These are phyloP conservation scores for Puccinia triticina DNA, from an alignment of 1,284 basidiomycete species.

Conservation along the genomic window DNA sequence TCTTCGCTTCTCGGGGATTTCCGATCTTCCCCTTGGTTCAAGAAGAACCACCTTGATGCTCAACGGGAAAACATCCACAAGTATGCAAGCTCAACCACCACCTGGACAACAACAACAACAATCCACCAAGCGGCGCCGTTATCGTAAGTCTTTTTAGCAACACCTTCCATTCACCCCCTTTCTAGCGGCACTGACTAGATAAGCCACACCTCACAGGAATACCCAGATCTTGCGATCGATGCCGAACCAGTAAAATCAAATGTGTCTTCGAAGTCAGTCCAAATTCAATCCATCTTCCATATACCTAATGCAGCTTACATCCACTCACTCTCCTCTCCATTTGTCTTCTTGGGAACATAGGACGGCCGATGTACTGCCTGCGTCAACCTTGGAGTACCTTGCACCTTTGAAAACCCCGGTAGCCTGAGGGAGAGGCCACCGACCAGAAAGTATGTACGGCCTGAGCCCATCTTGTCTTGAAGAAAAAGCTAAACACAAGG, in stretches of 20 bases:
- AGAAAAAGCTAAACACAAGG: not conserved
- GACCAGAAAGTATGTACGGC: constrained; percentile 39
- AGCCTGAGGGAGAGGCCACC: constrained; percentile 45
- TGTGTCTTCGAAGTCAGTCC: constrained; percentile 45
- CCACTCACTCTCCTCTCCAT: not conserved
- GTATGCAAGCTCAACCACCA: no score
- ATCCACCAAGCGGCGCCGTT: no score
- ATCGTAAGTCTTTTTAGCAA: no score
- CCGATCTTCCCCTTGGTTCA: no score
- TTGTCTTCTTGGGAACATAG: constrained; percentile 1
- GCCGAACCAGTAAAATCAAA: constrained; percentile 48
- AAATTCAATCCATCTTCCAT: not conserved
- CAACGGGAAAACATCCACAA: no score
- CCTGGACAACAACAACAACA: no score
- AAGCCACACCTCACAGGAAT: constrained; percentile 28
- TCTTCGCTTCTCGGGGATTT: no score
- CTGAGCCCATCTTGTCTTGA: not conserved
- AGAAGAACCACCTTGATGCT: no score
- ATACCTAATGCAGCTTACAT: not conserved
- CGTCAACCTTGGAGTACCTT: constrained; percentile 14
- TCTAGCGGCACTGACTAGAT: no score
- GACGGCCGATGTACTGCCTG: constrained; percentile 38
- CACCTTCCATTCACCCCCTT: no score
- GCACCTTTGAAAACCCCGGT: constrained; percentile 47
- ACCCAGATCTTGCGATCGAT: constrained; percentile 46